Base-by-base conservation (phyloP, 202 grass and related monocot species). In the Musa balbisiana region DNA sequence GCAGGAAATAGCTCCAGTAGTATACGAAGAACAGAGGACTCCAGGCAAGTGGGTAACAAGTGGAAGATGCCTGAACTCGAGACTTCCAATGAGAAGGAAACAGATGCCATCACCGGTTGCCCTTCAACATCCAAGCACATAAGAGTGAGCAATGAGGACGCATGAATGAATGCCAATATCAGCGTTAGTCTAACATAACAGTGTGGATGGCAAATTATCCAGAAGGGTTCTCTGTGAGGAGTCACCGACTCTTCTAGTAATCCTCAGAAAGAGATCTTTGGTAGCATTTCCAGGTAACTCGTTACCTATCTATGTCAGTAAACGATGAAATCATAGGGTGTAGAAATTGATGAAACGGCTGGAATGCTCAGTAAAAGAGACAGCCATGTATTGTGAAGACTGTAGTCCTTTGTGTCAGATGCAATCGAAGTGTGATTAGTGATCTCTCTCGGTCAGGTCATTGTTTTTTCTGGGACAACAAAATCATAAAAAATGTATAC, bases 51-150 rank as follows among this genome's bases (percentile, higher is more conserved):
- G 64, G 81, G 67, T 67, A 62, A 55, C 67, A 80, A 86, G 63
- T 75, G 83, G 67, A 87, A 79, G 77, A 51, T 78, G 49, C 55
- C 74, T 64, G 81, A 84, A 82, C 76, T 27, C 1, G 75, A 86
- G 16, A 29, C 25, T 1, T 74, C 64, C 50, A 74, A 64, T 20
- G 16, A 52, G 20, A 62, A 11, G 55, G 19, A 49, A 43, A 11
- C 8, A 9, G n/a, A 51, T 76, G 12, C 16, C 8, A 13, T 64
- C 2, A 0, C 17, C 24, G n/a, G 11, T 50, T 64, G 33, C n/a
- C 60, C 59, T 23, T 64, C 74, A 15, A n/a, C 59, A 52, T 19
- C 33, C 17, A 76, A 76, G 49, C 59, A 21, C 24, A 49, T 1
- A 26, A 50, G 33, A 65, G 55, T 10, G 21, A 23, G 17, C 10